Base-by-base conservation (phyloP, 1,139 yeast species). In the Saccharomycopsis crataegensis region DNA sequence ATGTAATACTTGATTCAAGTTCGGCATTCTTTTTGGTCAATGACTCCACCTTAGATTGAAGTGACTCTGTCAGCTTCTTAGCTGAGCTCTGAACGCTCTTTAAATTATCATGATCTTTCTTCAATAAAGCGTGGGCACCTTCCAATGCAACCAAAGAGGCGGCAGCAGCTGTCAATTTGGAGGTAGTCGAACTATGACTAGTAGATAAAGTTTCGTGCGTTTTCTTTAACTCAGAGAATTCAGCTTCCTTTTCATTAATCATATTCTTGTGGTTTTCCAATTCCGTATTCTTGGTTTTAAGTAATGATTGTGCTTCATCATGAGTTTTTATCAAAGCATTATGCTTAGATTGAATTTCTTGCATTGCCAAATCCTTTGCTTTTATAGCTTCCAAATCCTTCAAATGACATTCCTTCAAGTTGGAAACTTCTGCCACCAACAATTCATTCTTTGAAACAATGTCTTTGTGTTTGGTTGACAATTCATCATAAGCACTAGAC, bases 131-230 rank as follows among this genome's bases (percentile, higher is more conserved):
- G 12, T 55, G 50, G 16, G 51, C 48, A 28, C 17, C 48, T 37
- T 52, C 55, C 9, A 46, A 22, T 22, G 53, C 41, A 16, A 50
- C 50, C 22, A 55, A 43, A 12, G 53, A 43, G 11, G 43, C 49
- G 12, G 34, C 36, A 43, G 46, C 43, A 9, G 49, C 47, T 12
- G 43, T 22, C 17, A 55, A 49, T 42, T 42, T 46, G 2, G 34
- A 32, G 7, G 36, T 34, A 34, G 37, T 32, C 2, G 49, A 28
- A 7, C 8, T 17, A 12, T 52, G 55, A 8, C 46, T 43, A 2
- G 28, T 43, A 8, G 31, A 36, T 17, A 46, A 31, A 40, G 14
- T 5, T 8, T 33, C 14, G 9, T 48, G 44, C 8, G 8, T 16
- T 11, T 12, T 41, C 9, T n/a, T 36, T 9, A 43, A 7, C 28